phyloP scores from a whole-genome alignment of 2,329 filamentous ascomycete genomes.

The Fonsecaea nubica region DNA sequence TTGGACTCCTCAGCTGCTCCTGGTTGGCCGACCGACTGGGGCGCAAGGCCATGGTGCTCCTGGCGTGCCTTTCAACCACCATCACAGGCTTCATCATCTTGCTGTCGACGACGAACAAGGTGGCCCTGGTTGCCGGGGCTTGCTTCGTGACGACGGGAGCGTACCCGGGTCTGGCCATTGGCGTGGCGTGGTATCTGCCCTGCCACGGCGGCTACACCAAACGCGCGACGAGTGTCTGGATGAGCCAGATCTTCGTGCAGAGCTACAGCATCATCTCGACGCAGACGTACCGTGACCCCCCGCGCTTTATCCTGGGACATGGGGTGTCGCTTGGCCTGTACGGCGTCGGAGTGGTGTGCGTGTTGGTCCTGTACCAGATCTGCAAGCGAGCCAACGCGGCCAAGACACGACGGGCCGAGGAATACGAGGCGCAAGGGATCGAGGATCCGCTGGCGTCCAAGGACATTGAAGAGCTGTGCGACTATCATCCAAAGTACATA shows the following conservation, averaged over 20 bases:
- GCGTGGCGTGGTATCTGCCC: slow-evolving; percentile 9
- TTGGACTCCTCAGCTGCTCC: not conserved
- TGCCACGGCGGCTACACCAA: slow-evolving; percentile 25
- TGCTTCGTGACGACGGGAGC: slow-evolving; percentile 21
- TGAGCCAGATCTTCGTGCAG: slow-evolving; percentile 19
- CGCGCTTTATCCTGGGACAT: slow-evolving; percentile 22
- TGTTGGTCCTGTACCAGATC: not conserved
- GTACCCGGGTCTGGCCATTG: slow-evolving; percentile 9
- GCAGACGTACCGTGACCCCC: slow-evolving; percentile 19
- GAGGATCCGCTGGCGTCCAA: not conserved
- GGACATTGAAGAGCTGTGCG: slow-evolving; percentile 16
- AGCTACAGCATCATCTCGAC: slow-evolving; percentile 17
- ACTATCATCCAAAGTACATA: slow-evolving; percentile 16
- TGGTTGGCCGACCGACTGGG: slow-evolving; percentile 12
- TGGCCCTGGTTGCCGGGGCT: slow-evolving; percentile 8
- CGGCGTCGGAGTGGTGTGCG: not conserved
- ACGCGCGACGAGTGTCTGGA: not conserved
- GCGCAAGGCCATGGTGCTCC: not conserved
- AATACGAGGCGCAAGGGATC: not conserved
- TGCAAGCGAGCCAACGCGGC: not conserved
- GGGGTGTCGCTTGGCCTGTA: slow-evolving; percentile 19
- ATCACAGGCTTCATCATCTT: slow-evolving; percentile 24
- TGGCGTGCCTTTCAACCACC: not conserved
- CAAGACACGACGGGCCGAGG: not conserved
- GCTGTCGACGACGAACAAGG: slow-evolving; percentile 10